phyloP scores from a whole-genome alignment of 805 yeast species.

The Jamesozyma rosinii region DNA sequence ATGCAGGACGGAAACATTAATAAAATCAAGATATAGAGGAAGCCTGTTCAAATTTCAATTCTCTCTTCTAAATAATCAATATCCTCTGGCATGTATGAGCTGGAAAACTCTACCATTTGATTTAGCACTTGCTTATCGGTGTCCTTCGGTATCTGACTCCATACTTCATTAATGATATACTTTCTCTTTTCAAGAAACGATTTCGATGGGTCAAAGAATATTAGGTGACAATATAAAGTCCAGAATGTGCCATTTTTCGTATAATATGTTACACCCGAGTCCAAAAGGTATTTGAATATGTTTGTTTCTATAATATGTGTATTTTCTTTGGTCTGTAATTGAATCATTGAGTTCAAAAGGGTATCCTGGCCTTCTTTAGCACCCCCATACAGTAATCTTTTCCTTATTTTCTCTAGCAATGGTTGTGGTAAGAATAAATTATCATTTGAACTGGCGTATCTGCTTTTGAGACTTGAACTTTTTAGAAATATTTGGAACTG shows the following conservation, averaged over 20 bases:
- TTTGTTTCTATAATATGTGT: conserved; percentile 14
- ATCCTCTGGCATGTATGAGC: conserved; percentile 25
- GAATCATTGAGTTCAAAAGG: conserved; percentile 15
- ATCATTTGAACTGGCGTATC: conserved; percentile 10
- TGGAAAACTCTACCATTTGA: conserved; percentile 13
- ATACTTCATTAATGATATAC: conserved; percentile 14
- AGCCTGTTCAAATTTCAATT: conserved; percentile 1
- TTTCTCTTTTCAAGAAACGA: conserved; percentile 23
- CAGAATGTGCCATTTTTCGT: conserved; percentile 21
- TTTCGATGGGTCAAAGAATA: conserved; percentile 18
- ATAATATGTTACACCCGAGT: conserved; percentile 13
- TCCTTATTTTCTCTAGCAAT: conserved; percentile 12
- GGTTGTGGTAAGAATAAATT: conserved; percentile 5
- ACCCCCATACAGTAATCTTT: conserved; percentile 13
- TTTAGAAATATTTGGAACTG: conserved; percentile 18
- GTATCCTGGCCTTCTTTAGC: conserved; percentile 13
- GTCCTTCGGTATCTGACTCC: conserved; percentile 14
- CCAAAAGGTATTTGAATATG: conserved; percentile 17
- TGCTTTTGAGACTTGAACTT: conserved; percentile 10
- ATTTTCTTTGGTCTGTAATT: conserved; percentile 20
- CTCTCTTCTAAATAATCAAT: conserved; percentile 13
- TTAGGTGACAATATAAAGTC: conserved; percentile 21
- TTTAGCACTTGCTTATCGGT: not conserved
- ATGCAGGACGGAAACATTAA: not conserved
- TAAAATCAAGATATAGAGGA: not conserved